A percentile compares a stretch with the other conserved stretches of the same genome.
Conservation (phyloP, 192 early-diverging fungal genomes). For the Backusella tarrabulga region DNA sequence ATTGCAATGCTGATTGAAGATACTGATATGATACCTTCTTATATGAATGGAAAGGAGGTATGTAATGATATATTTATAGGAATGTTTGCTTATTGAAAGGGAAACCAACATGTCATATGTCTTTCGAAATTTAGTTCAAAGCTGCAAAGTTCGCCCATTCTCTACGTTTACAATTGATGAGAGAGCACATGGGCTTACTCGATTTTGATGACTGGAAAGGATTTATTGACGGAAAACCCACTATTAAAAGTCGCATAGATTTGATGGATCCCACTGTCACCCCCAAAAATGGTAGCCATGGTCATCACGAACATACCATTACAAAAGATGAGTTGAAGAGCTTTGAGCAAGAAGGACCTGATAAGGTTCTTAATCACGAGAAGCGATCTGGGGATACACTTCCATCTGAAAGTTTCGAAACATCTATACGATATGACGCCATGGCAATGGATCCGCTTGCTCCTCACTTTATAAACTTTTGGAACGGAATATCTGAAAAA, state of each 20-base stretch:
- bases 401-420: background rate
- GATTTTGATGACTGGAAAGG: constrained; percentile 38
- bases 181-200: constrained; percentile 79
- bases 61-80: background rate
- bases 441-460: constrained; percentile 70
- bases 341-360: constrained; percentile 34
- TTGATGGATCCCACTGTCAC: background rate
- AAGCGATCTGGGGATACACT: background rate
- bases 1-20: constrained; percentile 74
- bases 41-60: constrained; percentile 65
- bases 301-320: background rate
- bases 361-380: constrained; percentile 25
- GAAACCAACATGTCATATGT: background rate
- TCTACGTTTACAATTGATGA: constrained; percentile 72
- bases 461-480: constrained; percentile 51
- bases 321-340: constrained; percentile 25
- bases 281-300: background rate
- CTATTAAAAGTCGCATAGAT: background rate
- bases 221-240: constrained; percentile 16
- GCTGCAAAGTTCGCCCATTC: constrained; percentile 70
- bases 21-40: constrained; percentile 58
- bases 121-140: constrained; percentile 41
- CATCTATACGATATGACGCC: constrained; percentile 14
- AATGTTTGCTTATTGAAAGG: background rate
- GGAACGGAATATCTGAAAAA: constrained; percentile 51